Evolutionary conservation across 768 basidiomycete species (phyloP).

Genomic region (Mycena vitilis): DNA sequence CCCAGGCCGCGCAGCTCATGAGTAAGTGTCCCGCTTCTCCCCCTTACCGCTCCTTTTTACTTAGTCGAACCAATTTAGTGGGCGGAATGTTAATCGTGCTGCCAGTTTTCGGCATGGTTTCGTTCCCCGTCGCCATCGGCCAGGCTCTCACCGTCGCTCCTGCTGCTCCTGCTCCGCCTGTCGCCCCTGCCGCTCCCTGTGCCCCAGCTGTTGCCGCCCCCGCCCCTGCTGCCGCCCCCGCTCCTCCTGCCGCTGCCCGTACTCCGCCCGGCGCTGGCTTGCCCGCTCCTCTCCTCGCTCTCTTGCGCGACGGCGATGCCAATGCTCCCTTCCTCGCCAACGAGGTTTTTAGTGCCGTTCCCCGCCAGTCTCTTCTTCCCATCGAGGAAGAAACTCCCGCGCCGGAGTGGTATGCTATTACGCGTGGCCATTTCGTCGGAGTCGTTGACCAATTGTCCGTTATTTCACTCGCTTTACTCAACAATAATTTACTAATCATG

Average conservation of each 20-base stretch:
- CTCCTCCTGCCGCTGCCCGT: neutral
- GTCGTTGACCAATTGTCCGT: conserved; percentile 13
- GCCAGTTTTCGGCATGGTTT: too few relatives aligned
- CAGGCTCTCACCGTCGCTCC: too few relatives aligned
- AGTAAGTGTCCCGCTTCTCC: too few relatives aligned
- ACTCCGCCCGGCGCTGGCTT: neutral
- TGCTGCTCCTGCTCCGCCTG: too few relatives aligned
- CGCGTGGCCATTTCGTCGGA: conserved; percentile 11
- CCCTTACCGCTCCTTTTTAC: too few relatives aligned
- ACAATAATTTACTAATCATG: neutral
- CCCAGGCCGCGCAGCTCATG: too few relatives aligned
- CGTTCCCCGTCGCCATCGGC: too few relatives aligned
- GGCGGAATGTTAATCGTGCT: too few relatives aligned
- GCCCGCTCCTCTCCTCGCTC: neutral
- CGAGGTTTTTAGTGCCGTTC: conserved; percentile 1
- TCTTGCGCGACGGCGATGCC: neutral
- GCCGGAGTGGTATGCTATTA: conserved; percentile 13
- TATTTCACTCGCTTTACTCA: neutral
- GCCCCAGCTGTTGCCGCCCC: neutral
- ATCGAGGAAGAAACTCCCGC: neutral
- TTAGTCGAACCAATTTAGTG: too few relatives aligned
- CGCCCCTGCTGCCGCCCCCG: neutral
- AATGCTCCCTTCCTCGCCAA: conserved; percentile 9
- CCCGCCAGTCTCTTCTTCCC: neutral
- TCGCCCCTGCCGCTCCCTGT: neutral